phyloP scores from a whole-genome alignment of 495 filamentous ascomycete species.

The Cetradonia linearis region DNA sequence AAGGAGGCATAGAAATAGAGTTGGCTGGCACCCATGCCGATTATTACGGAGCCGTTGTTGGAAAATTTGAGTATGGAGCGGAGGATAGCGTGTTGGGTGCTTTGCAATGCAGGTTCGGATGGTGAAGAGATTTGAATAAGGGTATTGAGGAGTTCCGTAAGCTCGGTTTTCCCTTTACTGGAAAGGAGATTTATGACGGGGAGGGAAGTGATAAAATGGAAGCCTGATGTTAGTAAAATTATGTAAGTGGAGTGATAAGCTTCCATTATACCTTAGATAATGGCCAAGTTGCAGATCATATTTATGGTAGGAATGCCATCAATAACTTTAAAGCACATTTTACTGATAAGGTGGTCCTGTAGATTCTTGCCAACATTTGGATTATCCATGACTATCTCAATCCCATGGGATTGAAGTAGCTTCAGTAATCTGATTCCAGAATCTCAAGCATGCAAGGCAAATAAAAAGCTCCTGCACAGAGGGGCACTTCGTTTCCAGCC shows the following conservation, averaged over 20 bases:
- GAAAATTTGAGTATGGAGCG: not conserved
- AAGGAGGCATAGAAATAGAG: not conserved
- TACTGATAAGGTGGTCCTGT: constrained; percentile 36
- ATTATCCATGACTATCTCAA: constrained; percentile 34
- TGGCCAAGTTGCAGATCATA: constrained; percentile 4
- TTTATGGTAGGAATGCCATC: constrained; percentile 15
- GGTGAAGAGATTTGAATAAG: not conserved
- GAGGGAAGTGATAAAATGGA: constrained; percentile 22
- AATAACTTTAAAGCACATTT: constrained; percentile 14
- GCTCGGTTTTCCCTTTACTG: constrained; percentile 5
- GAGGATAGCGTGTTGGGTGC: not conserved
- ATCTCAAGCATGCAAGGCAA: constrained; percentile 55
- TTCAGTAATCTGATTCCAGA: constrained; percentile 48
- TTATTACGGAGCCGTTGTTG: not conserved
- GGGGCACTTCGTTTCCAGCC: constrained; percentile 51
- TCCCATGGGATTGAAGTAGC: constrained; percentile 38
- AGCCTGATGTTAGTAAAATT: constrained; percentile 12
- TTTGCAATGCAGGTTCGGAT: not conserved
- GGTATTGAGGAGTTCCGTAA: not conserved
- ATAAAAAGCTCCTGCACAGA: constrained; percentile 52
- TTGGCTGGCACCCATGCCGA: not conserved
- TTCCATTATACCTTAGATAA: constrained; percentile 2
- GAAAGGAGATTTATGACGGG: constrained; percentile 16
- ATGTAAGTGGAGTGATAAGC: constrained; percentile 11
- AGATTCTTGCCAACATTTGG: constrained; percentile 41